Evolutionary conservation across 2,329 filamentous ascomycete species (phyloP), one percentile per base, ranked within the genome.

Genomic region (Kalmusia sp.): DNA sequence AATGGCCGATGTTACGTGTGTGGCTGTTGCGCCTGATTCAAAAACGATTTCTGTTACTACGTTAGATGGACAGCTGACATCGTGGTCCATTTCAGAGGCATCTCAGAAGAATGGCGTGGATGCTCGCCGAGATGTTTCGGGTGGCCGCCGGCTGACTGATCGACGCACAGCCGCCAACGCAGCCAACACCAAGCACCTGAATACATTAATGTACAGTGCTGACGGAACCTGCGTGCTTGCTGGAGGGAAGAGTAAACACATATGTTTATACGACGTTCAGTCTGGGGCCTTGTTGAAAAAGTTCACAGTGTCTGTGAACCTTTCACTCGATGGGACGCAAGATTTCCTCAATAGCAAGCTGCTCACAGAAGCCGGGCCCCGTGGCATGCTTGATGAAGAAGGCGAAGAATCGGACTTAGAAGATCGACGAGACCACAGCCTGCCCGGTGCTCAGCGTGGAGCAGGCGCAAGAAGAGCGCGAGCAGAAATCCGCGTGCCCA

Each of bases 181-280:
- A 2, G 85, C 92, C 1, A 92, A 92, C 31, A 96, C 91, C 35
- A 99, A 99, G 73, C 89, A 87, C 61, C 99, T 96, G 78, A 88
- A 85, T 67, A 90, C 89, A 6, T 90, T 99, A 61, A 86, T 85
- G 49, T 99, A 98, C 77, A 96, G 92, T 71, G 89, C 91, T 1
- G 95, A 99, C 70, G 95, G 95, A 11, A 90, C 87, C 57, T 97
- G 95, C 65, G 81, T 99, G 9, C 80, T 99, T 34, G 95, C 93
- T 1, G 93, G 87, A 41, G 95, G 95, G 27, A 96, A 95, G 80
- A 97, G 92, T 87, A 99, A 99, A 78, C 97, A 96, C 74, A 97
- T 99, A 47, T 98, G 95, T 71, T 76, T 99, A 52, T 99, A 99
- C 77, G 93, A 96, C n/a, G 91, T 96, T 27, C 87, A 87, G 52